phyloP scores from a whole-genome alignment of 1,284 basidiomycete species.

The Rhodotorula sp. region DNA sequence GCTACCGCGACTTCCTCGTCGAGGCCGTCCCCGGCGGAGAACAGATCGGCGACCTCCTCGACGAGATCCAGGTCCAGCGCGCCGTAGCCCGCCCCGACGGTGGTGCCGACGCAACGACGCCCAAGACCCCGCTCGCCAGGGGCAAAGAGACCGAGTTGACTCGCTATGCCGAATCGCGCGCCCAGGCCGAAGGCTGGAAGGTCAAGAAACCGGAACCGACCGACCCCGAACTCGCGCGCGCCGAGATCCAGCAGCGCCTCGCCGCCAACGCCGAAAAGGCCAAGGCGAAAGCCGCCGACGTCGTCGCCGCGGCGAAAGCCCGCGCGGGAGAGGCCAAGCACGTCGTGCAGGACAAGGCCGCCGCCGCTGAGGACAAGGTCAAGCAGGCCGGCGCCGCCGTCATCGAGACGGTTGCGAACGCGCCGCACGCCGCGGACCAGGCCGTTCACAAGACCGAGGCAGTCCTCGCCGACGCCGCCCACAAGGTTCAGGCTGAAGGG shows the following conservation, averaged over 20 bases:
- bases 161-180: slow-evolving; percentile 58
- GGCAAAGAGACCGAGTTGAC: slow-evolving; percentile 50
- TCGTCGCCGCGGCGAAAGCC: slow-evolving; percentile 36
- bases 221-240: slow-evolving; percentile 46
- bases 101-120: too few relatives aligned
- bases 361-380: slow-evolving; percentile 31
- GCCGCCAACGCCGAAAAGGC: slow-evolving; percentile 33
- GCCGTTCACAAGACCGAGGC: slow-evolving; percentile 25
- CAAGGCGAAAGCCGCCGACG: slow-evolving; percentile 31
- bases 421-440: slow-evolving; percentile 38
- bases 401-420: slow-evolving; percentile 28
- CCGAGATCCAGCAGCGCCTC: slow-evolving; percentile 45
- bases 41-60: slow-evolving; percentile 72
- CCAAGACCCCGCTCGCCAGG: too few relatives aligned
- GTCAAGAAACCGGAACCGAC: slow-evolving; percentile 46
- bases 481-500: slow-evolving; percentile 11
- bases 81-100: slow-evolving; percentile 50
- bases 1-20: slow-evolving; percentile 76
- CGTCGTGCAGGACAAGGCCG: slow-evolving; percentile 33
- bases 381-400: slow-evolving; percentile 38
- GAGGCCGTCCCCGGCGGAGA: slow-evolving; percentile 72
- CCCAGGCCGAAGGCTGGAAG: slow-evolving; percentile 42
- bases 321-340: slow-evolving; percentile 44
- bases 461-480: slow-evolving; percentile 14
- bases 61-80: slow-evolving; percentile 60